phyloP scores from a whole-genome alignment of 345 rosid genomes.

The Hirschfeldia incana region DNA sequence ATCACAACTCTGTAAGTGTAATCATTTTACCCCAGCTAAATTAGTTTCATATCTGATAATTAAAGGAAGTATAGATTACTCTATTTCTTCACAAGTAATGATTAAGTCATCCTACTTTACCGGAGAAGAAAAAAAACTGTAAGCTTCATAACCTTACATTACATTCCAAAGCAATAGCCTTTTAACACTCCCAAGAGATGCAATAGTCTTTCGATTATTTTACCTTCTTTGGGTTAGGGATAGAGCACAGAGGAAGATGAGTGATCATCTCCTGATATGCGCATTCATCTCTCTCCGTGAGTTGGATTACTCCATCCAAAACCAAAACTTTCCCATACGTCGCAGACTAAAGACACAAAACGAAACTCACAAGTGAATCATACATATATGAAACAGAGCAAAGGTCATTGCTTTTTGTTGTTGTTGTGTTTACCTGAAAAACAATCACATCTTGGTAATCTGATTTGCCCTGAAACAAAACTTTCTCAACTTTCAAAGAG shows the following conservation, averaged over 20 bases:
- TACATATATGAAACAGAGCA: not conserved
- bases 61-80: not conserved
- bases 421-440: conserved; percentile 55
- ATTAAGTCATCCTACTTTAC: conserved; percentile 22
- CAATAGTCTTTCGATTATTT: not conserved
- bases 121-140: conserved; percentile 17
- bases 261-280: conserved; percentile 82
- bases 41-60: conserved; percentile 6
- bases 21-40: conserved; percentile 2
- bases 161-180: conserved; percentile 7
- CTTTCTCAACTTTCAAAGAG: conserved; percentile 68
- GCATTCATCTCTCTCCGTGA: conserved; percentile 74
- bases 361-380: not conserved
- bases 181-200: not conserved
- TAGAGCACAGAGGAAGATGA: conserved; percentile 80
- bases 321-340: conserved; percentile 72
- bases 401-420: not conserved
- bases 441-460: conserved; percentile 76
- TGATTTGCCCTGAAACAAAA: conserved; percentile 79
- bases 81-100: conserved; percentile 19
- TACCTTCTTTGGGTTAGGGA: conserved; percentile 76
- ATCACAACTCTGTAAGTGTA: conserved; percentile 25
- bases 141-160: not conserved
- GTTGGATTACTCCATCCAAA: conserved; percentile 74
- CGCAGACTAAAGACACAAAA: conserved; percentile 48